A percentile compares a stretch with the other conserved stretches of the same genome.
Evolutionary conservation across 1,139 yeast species (phyloP).

Genomic region (Maudiozyma humilis): DNA sequence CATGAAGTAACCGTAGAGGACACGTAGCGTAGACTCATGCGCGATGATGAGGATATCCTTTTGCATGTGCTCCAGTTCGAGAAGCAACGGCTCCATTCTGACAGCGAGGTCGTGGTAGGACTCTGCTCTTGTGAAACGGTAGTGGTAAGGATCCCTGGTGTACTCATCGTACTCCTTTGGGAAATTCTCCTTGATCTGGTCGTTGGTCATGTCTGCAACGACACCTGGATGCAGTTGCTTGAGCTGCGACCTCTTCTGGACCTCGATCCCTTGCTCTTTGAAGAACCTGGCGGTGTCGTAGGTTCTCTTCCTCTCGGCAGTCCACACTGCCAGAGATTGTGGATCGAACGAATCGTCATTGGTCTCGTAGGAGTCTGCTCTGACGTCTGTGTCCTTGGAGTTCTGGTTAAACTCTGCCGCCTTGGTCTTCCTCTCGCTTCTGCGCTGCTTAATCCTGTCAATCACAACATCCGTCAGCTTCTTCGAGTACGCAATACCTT

Average conservation of each 20-base stretch:
- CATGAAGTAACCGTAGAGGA: conserved; percentile 89
- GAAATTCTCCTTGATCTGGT: conserved; percentile 48
- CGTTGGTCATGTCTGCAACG: conserved; percentile 57
- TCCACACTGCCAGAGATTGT: conserved; percentile 68
- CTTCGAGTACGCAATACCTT: conserved; percentile 48
- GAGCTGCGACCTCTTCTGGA: conserved; percentile 70
- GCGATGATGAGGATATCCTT: conserved; percentile 87
- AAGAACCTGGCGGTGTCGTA: conserved; percentile 69
- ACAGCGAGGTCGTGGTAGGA: conserved; percentile 94
- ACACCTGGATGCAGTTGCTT: conserved; percentile 90
- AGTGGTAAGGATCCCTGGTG: conserved; percentile 78
- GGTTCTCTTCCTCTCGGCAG: conserved; percentile 81
- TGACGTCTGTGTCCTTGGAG: not conserved
- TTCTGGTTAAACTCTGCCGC: conserved; percentile 6
- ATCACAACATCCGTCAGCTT: conserved; percentile 33
- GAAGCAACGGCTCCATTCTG: conserved; percentile 81
- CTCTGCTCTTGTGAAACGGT: conserved; percentile 85
- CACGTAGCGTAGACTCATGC: conserved; percentile 82
- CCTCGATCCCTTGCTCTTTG: conserved; percentile 48
- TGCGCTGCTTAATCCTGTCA: conserved; percentile 25
- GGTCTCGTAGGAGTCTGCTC: not conserved
- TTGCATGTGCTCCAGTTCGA: conserved; percentile 87
- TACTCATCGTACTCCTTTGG: conserved; percentile 68
- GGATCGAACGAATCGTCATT: conserved; percentile 12
- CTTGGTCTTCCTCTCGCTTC: conserved; percentile 14